Percentiles rank a stretch among this genome's conserved stretches.
Evolutionary conservation across 2,329 filamentous ascomycete genomes (phyloP).

Genomic region (Neofusicoccum cordaticola): DNA sequence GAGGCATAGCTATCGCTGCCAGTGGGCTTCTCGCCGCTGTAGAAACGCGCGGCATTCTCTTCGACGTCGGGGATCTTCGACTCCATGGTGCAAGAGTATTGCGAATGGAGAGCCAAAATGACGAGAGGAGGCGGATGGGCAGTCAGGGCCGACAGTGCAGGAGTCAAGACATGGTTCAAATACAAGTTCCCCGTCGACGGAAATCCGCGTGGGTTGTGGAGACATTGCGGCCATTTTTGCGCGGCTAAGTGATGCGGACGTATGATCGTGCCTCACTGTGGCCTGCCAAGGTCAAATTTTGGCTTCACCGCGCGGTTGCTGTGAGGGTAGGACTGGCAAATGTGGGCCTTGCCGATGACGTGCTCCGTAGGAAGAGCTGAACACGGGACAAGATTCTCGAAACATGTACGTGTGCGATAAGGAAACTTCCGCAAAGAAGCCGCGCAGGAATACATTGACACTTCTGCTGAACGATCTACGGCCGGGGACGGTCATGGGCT

Average conservation of each 20-base stretch:
- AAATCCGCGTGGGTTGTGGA: background rate
- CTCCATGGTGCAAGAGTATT: slow-evolving; percentile 4
- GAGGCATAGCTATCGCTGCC: slow-evolving; percentile 1
- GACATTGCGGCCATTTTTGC: background rate
- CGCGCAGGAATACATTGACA: background rate
- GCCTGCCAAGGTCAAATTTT: background rate
- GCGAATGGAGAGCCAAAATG: background rate
- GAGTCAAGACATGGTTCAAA: slow-evolving; percentile 1
- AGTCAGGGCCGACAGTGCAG: background rate
- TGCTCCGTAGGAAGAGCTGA: background rate
- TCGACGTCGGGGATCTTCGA: background rate
- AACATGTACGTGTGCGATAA: background rate
- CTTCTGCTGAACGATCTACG: background rate
- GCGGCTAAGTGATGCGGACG: background rate
- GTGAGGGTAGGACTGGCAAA: background rate
- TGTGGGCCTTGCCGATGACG: slow-evolving; percentile 8
- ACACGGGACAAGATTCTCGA: background rate
- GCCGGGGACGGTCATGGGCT: background rate
- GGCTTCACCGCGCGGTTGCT: background rate
- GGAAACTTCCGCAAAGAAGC: background rate
- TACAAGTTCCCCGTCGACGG: background rate
- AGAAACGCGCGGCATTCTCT: background rate
- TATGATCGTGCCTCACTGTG: background rate
- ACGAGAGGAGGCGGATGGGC: background rate
- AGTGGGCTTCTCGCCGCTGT: background rate